Conservation (phyloP, 225 moss, liverwort and hornwort genomes). For the Neckera pumila region DNA sequence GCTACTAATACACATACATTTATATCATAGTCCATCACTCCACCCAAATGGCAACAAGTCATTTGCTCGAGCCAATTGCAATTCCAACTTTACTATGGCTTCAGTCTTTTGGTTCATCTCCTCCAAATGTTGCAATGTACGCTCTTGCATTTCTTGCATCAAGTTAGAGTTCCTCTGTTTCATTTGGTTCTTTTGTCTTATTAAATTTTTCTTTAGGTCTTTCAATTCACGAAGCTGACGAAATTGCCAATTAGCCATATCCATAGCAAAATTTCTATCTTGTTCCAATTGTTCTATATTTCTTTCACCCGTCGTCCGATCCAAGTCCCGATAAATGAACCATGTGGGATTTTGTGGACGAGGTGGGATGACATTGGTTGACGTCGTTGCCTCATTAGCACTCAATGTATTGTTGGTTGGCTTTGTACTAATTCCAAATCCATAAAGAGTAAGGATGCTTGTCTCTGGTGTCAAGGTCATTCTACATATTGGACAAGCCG, state of each 20-base stretch:
- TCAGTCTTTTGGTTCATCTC: not conserved
- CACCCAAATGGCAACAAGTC: not conserved
- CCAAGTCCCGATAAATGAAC: not conserved
- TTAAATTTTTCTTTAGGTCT: not conserved
- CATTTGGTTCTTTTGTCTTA: not conserved
- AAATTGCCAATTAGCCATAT: not conserved
- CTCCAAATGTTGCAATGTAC: not conserved
- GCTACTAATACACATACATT: not conserved
- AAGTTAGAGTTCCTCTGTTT: not conserved
- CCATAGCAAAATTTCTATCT: not conserved
- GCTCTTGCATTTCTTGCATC: not conserved
- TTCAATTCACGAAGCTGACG: not conserved
- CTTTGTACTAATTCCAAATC: too few relatives aligned
- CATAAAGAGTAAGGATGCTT: not conserved
- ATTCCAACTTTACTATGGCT: not conserved
- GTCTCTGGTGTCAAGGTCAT: not conserved
- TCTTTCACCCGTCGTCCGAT: not conserved
- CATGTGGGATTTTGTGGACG: not conserved
- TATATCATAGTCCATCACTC: not conserved
- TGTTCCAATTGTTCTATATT: not conserved
- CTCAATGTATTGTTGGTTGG: not conserved
- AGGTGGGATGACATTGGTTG: not conserved
- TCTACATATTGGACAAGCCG: not conserved
- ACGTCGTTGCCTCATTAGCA: fast-evolving
- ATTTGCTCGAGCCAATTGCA: not conserved